These are phyloP conservation scores for Murraya koenigii DNA, from an alignment of 345 rosid species.

Conservation along the genomic window DNA sequence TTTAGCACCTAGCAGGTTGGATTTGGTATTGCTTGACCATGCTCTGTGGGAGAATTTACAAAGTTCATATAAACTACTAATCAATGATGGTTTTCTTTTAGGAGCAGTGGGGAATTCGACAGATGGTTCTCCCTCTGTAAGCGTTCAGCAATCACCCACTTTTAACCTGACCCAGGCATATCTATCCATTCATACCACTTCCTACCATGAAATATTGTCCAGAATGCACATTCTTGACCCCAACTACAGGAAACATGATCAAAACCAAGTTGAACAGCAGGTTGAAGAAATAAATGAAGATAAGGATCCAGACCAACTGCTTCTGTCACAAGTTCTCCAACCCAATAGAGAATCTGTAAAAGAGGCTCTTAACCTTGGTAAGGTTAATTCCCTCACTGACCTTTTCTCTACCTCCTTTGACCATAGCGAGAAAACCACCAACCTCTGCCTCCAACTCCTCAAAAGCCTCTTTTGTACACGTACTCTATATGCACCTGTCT, in stretches of 20 bases:
- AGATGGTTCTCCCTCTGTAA: constrained; percentile 46
- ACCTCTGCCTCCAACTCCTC: constrained; percentile 54
- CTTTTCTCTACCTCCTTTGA: constrained; percentile 57
- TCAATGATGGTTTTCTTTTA: background rate
- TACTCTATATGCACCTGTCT: constrained; percentile 45
- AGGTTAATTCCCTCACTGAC: constrained; percentile 37
- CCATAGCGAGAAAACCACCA: constrained; percentile 53
- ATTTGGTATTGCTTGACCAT: background rate
- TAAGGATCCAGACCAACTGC: constrained; percentile 25
- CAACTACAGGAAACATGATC: constrained; percentile 1
- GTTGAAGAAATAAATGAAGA: constrained; percentile 9
- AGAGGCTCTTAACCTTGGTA: constrained; percentile 49
- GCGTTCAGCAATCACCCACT: constrained; percentile 39
- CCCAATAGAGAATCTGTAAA: constrained; percentile 55
- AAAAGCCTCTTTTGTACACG: constrained; percentile 45
- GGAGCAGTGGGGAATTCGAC: constrained; percentile 25
- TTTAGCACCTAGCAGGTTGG: background rate
- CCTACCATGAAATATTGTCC: constrained; percentile 58
- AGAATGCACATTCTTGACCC: constrained; percentile 24
- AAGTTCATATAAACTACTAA: background rate
- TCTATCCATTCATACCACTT: constrained; percentile 49
- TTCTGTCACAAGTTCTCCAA: constrained; percentile 44
- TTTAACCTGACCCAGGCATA: constrained; percentile 47
- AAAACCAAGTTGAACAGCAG: constrained; percentile 19
- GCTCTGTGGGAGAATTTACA: background rate